Conservation (phyloP, 164 flowering plant species). For the Platanus orientalis region DNA sequence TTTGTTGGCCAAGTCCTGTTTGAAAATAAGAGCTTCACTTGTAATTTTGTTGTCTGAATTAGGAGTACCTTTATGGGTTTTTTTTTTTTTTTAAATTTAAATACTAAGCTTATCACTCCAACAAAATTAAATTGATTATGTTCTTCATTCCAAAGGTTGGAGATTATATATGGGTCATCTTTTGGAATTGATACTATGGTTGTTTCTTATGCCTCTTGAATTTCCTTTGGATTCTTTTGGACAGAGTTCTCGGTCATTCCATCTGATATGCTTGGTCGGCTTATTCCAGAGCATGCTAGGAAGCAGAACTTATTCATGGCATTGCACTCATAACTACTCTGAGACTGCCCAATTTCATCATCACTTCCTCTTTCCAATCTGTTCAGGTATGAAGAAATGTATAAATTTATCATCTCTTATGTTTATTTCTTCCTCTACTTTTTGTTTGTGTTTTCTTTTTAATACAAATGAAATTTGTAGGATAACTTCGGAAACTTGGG, state of each 20-base stretch:
- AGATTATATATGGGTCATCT: background rate
- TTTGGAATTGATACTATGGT: background rate
- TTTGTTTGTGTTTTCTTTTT: background rate
- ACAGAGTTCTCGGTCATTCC: slow-evolving; percentile 77
- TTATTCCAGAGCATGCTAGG: slow-evolving; percentile 89
- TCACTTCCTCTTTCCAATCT: slow-evolving; percentile 9
- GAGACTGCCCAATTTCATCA: background rate
- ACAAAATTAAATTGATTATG: too few species aligned
- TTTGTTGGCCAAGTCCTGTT: too few species aligned
- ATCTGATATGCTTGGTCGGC: slow-evolving; percentile 48
- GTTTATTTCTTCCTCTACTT: background rate
- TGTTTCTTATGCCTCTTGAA: background rate
- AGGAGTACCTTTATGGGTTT: too few species aligned
- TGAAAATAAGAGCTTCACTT: too few species aligned
- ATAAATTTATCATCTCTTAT: background rate
- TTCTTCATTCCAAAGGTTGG: background rate
- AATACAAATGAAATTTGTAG: slow-evolving; percentile 7
- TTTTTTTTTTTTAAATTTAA: too few species aligned
- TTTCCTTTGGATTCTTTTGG: slow-evolving; percentile 2
- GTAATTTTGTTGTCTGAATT: too few species aligned
- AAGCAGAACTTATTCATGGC: slow-evolving; percentile 96
- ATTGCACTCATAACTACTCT: slow-evolving; percentile 41
- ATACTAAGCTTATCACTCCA: too few species aligned
- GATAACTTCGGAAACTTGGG: too few species aligned
- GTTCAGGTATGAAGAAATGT: slow-evolving; percentile 9